phyloP scores from a whole-genome alignment of 2,329 filamentous ascomycete genomes.

The Epichloe sylvatica region DNA sequence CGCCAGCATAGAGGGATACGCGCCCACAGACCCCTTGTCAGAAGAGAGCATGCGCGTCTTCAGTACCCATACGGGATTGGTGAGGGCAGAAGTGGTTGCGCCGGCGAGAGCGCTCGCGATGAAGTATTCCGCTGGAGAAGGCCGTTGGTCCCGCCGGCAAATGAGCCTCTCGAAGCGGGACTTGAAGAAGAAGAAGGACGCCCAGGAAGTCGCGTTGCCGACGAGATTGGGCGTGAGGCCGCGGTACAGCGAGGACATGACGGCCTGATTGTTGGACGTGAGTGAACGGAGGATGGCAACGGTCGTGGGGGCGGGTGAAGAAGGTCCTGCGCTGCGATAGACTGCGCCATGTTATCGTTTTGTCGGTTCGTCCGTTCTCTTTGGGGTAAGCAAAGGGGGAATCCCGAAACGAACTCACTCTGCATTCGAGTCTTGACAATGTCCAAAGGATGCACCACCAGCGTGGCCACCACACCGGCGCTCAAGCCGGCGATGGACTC shows the following conservation, averaged over 20 bases:
- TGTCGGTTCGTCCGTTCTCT: not conserved
- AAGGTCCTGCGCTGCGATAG: slow-evolving; percentile 30
- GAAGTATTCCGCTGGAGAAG: slow-evolving; percentile 60
- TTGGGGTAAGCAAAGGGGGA: not conserved
- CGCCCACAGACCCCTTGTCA: slow-evolving; percentile 56
- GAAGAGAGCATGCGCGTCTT: slow-evolving; percentile 95
- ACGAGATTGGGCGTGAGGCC: slow-evolving; percentile 82
- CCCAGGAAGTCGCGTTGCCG: slow-evolving; percentile 85
- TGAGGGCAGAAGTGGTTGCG: slow-evolving; percentile 62
- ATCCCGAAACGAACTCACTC: slow-evolving; percentile 34
- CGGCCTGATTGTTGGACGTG: slow-evolving; percentile 35
- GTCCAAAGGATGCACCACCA: slow-evolving; percentile 84
- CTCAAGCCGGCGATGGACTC: slow-evolving; percentile 84
- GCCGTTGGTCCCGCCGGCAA: slow-evolving; percentile 12
- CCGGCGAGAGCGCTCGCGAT: slow-evolving; percentile 58
- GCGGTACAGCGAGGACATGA: slow-evolving; percentile 62
- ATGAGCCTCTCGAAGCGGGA: slow-evolving; percentile 37
- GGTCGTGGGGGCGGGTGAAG: slow-evolving; percentile 29
- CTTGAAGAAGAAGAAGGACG: slow-evolving; percentile 77
- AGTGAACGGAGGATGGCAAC: slow-evolving; percentile 38
- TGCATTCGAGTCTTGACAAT: slow-evolving; percentile 94
- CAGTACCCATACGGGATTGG: slow-evolving; percentile 95
- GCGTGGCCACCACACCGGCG: slow-evolving; percentile 73
- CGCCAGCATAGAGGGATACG: slow-evolving; percentile 64
- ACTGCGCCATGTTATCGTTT: slow-evolving; percentile 23